phyloP scores from a whole-genome alignment of 345 rosid species.

The Orychophragmus violaceus region DNA sequence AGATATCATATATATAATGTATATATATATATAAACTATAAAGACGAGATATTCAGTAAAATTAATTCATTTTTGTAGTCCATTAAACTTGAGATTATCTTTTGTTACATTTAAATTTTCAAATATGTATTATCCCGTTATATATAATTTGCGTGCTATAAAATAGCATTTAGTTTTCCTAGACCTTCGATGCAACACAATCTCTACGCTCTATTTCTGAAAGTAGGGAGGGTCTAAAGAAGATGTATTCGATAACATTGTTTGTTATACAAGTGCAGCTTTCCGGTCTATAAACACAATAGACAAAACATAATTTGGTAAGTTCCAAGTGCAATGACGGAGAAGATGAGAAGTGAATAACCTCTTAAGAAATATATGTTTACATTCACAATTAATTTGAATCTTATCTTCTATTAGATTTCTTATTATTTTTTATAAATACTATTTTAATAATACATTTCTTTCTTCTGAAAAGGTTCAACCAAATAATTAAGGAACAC shows the following conservation, averaged over 20 bases:
- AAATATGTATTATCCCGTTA: neutral
- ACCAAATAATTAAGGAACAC: neutral
- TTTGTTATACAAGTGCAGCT: neutral
- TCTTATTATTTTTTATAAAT: neutral
- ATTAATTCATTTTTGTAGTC: neutral
- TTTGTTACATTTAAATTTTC: neutral
- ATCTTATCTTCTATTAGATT: neutral
- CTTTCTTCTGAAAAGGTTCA: neutral
- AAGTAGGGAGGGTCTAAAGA: neutral
- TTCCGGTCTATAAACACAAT: neutral
- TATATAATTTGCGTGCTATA: neutral
- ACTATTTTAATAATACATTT: neutral
- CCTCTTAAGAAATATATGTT: neutral
- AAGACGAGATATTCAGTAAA: neutral
- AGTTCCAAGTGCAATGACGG: neutral
- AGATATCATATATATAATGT: neutral
- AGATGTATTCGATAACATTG: neutral
- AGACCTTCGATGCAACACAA: neutral
- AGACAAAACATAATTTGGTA: neutral
- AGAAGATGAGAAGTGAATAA: neutral
- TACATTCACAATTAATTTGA: neutral
- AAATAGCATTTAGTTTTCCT: constrained; percentile 9
- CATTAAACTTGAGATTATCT: neutral
- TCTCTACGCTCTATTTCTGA: neutral
- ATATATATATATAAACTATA: neutral